Percentiles rank a stretch among this genome's conserved stretches.
These are phyloP conservation scores for Yamadazyma atlantica DNA, from an alignment of 1,139 yeast genomes.

Conservation along the genomic window DNA sequence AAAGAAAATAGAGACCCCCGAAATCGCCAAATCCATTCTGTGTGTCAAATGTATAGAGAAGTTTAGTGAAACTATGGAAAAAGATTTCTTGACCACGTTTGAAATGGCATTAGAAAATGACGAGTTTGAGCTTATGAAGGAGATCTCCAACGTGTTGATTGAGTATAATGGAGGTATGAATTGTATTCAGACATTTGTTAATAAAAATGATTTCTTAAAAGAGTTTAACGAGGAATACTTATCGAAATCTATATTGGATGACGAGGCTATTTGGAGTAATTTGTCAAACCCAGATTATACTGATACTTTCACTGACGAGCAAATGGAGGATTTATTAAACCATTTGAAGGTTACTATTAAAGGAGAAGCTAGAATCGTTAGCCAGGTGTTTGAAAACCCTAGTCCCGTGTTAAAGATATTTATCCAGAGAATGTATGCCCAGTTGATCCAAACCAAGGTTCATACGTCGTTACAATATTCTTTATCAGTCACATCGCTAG, in stretches of 20 bases:
- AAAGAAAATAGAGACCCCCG: constrained; percentile 56
- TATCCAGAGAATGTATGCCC: constrained; percentile 76
- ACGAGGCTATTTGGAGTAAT: constrained; percentile 38
- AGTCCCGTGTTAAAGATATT: constrained; percentile 67
- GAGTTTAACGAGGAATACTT: constrained; percentile 33
- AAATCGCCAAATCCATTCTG: constrained; percentile 47
- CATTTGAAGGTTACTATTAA: constrained; percentile 47
- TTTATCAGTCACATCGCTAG: constrained; percentile 61
- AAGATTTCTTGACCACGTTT: constrained; percentile 56
- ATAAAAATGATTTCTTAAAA: constrained; percentile 73
- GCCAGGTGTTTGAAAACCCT: constrained; percentile 69
- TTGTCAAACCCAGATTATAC: constrained; percentile 37
- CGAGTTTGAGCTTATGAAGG: constrained; percentile 67
- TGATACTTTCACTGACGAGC: constrained; percentile 32
- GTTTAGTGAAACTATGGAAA: constrained; percentile 77
- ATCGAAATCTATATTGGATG: constrained; percentile 33
- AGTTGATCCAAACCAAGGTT: constrained; percentile 67
- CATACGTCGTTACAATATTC: constrained; percentile 65
- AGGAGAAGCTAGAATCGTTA: constrained; percentile 71
- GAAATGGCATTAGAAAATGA: constrained; percentile 60
- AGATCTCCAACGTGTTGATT: constrained; percentile 72
- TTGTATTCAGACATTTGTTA: constrained; percentile 80
- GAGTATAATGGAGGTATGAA: constrained; percentile 85
- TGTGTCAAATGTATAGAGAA: constrained; percentile 60
- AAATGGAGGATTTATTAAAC: constrained; percentile 33